These are phyloP conservation scores for Tetrahymena borealis DNA, from an alignment of 73 alveolate genomes.

Conservation along the genomic window DNA sequence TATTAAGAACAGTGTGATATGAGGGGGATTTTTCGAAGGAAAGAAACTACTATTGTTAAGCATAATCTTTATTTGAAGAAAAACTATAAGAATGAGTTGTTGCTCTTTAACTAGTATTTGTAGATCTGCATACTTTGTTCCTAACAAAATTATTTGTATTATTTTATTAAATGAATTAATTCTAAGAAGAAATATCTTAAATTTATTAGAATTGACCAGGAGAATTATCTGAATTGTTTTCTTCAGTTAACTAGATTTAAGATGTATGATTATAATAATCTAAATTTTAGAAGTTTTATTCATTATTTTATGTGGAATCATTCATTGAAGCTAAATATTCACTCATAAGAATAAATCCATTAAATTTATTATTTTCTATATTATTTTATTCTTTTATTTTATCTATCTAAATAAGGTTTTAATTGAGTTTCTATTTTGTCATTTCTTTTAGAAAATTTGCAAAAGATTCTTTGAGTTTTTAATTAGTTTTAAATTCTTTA, in stretches of 20 bases:
- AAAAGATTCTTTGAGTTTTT: neutral
- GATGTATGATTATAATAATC: no score
- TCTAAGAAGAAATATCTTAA: no score
- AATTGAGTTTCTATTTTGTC: neutral
- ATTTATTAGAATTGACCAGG: no score
- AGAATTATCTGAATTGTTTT: no score
- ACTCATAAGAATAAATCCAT: neutral
- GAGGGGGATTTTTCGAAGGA: neutral
- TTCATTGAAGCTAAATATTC: neutral
- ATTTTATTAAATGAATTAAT: no score
- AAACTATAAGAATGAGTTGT: neutral
- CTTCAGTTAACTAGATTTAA: no score
- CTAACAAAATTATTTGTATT: no score
- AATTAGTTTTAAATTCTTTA: no score
- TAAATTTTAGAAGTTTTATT: neutral
- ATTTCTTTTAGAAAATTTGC: neutral
- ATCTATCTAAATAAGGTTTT: no score
- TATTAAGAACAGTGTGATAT: neutral
- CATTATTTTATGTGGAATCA: neutral
- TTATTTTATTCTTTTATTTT: neutral
- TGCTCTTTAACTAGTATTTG: neutral
- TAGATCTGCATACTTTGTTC: no score
- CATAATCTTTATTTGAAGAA: neutral
- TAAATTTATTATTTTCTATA: neutral
- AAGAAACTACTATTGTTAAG: neutral